Base-by-base conservation (phyloP, 2,329 filamentous ascomycete genomes). In the Aspergillus flavus region DNA sequence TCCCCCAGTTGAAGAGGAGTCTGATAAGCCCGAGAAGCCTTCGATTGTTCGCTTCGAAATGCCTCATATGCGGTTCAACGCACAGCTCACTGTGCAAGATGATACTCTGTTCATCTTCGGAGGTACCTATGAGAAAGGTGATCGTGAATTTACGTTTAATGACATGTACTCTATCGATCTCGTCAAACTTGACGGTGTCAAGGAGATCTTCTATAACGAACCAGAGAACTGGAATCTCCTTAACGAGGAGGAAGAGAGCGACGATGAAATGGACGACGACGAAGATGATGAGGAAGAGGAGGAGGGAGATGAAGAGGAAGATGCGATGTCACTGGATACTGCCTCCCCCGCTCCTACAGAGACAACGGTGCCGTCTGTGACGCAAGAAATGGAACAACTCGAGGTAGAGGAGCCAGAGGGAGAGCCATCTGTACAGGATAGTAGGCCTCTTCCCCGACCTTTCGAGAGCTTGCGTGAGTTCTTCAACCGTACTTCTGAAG, bases 41-140 rank as follows among this genome's bases (percentile, higher is more conserved):
- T 85, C 90, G 65, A 86, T 86, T 0, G 82, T 94, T 2, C 85
- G 85, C 0, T 91, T 91, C 81, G 94, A 97, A 75, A 89, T 96
- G 75, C 95, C 95, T 4, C 94, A 97, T 71, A 86, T 89, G 21
- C 86, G 95, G 58, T 99, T 99, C 81, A 98, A 98, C 70, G 90
- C 93, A 1, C 91, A 95, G 69, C 81, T 98, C 45, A 88, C 94
- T 0, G 92, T 98, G 0, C 94, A 98, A 78, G 92, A 94, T 68
- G 95, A 99, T 75, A 88, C 92, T 10, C 84, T 98, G 1, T 99
- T 94, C 79, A 92, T 98, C 59, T 98, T 96, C 73, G 94, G 95
- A 34, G 95, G 95, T 21, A 99, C 94, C 0, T 97, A 91, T 72
- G 95, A 99, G 75, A 95, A 96, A 75, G 94, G 92, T 21, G 95